Conservation (phyloP, 768 basidiomycete genomes). For the Trametes meyenii region DNA sequence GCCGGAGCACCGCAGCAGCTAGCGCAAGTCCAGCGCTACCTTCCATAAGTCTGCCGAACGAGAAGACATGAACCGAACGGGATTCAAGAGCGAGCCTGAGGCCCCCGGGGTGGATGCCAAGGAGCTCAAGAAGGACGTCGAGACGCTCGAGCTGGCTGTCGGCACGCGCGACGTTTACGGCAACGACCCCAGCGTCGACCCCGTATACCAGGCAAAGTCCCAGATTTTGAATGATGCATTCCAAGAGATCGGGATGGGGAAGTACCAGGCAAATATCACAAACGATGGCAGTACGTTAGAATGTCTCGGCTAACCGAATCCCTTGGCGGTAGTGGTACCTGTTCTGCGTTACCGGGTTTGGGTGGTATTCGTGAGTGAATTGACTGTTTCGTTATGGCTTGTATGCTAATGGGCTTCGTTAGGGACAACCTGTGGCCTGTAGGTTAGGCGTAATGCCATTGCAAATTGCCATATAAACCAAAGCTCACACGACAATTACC, state of each 20-base stretch:
- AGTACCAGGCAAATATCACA: conserved; percentile 43
- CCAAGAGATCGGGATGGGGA: conserved; percentile 57
- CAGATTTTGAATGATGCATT: conserved; percentile 46
- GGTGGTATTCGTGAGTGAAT: conserved; percentile 65
- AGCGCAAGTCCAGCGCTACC: too few relatives aligned
- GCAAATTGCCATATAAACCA: neutral
- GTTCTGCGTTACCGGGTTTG: conserved; percentile 69
- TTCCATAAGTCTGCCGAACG: too few relatives aligned
- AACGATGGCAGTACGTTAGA: neutral
- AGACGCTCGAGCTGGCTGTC: neutral
- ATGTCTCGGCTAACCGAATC: too few relatives aligned
- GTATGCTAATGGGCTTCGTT: neutral
- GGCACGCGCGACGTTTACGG: conserved; percentile 18
- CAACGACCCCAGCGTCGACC: conserved; percentile 39
- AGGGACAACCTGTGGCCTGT: conserved; percentile 76
- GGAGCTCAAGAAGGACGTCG: conserved; percentile 2
- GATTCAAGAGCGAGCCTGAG: too few relatives aligned
- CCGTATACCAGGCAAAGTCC: conserved; percentile 51
- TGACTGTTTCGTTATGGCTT: too few relatives aligned
- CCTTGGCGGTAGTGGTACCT: conserved; percentile 48
- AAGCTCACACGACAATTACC: neutral
- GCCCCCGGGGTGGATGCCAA: neutral
- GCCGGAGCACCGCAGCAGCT: too few relatives aligned
- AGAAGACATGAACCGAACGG: too few relatives aligned
- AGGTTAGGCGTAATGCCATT: conserved; percentile 25